Conservation (phyloP, 1,139 yeast species). For the Taphrina wiesneri region DNA sequence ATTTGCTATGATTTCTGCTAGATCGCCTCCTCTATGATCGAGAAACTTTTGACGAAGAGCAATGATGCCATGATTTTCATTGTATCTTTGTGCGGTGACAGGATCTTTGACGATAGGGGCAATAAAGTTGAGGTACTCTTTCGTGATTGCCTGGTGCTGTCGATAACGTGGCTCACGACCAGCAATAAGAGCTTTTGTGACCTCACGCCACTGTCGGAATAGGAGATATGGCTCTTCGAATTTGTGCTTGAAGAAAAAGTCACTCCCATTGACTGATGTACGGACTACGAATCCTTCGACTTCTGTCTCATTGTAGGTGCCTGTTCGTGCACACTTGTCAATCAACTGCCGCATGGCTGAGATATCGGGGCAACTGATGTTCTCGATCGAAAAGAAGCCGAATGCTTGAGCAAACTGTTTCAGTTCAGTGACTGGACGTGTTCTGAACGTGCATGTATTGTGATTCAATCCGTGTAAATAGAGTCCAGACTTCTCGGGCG, state of each 20-base stretch:
- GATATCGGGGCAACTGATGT: slow-evolving; percentile 49
- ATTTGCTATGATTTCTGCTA: slow-evolving; percentile 47
- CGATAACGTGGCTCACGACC: slow-evolving; percentile 50
- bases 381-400: slow-evolving; percentile 60
- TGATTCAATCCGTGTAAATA: slow-evolving; percentile 85
- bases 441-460: slow-evolving; percentile 64
- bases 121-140: slow-evolving; percentile 68
- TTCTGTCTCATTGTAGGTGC: slow-evolving; percentile 69
- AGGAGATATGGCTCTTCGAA: slow-evolving; percentile 92
- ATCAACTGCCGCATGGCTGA: slow-evolving; percentile 55
- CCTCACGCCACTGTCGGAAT: slow-evolving; percentile 89
- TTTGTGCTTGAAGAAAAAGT: slow-evolving; percentile 86
- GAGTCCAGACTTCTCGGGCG: slow-evolving; percentile 67
- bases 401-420: slow-evolving; percentile 61
- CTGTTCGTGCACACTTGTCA: slow-evolving; percentile 61
- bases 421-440: slow-evolving; percentile 65
- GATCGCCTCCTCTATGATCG: slow-evolving; percentile 52
- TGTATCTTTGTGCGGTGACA: slow-evolving; percentile 51
- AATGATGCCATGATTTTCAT: slow-evolving; percentile 71
- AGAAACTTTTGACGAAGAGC: slow-evolving; percentile 65
- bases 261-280: slow-evolving; percentile 48
- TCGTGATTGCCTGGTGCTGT: slow-evolving; percentile 62
- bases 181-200: slow-evolving; percentile 63
- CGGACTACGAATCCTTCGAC: slow-evolving; percentile 94
- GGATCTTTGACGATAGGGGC: slow-evolving; percentile 46